phyloP scores from a whole-genome alignment of 2,329 filamentous ascomycete species.

The Xylariaceae sp. region DNA sequence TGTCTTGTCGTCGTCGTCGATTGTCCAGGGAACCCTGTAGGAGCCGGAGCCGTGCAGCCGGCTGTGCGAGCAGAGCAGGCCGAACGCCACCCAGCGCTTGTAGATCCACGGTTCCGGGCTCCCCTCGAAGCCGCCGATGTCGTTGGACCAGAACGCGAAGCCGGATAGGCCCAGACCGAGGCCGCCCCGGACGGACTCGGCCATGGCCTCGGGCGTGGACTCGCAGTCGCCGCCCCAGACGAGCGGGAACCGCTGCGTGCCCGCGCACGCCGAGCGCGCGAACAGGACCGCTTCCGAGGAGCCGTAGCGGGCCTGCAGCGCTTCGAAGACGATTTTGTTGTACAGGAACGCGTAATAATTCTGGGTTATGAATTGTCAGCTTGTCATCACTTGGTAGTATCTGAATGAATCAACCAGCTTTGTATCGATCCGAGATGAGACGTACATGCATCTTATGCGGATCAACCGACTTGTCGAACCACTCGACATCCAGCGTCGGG shows the following conservation, averaged over 20 bases:
- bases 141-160: constrained; percentile 64
- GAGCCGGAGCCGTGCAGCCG: constrained; percentile 64
- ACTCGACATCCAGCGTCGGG: constrained; percentile 59
- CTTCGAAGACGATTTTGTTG: constrained; percentile 64
- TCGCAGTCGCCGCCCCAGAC: constrained; percentile 74
- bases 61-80: constrained; percentile 64
- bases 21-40: constrained; percentile 70
- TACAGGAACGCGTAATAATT: constrained; percentile 73
- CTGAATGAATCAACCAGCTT: no score
- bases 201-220: constrained; percentile 67
- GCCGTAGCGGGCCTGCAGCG: constrained; percentile 50
- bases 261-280: constrained; percentile 61
- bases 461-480: constrained; percentile 54
- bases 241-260: constrained; percentile 63
- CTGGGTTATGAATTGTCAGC: no score
- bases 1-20: constrained; percentile 57
- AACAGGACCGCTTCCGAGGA: constrained; percentile 56
- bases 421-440: no score
- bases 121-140: constrained; percentile 69
- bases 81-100: constrained; percentile 75
- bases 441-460: constrained; percentile 58
- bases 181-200: constrained; percentile 63
- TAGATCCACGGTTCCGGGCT: constrained; percentile 63
- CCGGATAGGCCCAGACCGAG: constrained; percentile 58
- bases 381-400: no score